A percentile compares a stretch with the other conserved stretches of the same genome.
Evolutionary conservation across 2,329 filamentous ascomycete species (phyloP).

Genomic region (Clarireedia homoeocarpa): DNA sequence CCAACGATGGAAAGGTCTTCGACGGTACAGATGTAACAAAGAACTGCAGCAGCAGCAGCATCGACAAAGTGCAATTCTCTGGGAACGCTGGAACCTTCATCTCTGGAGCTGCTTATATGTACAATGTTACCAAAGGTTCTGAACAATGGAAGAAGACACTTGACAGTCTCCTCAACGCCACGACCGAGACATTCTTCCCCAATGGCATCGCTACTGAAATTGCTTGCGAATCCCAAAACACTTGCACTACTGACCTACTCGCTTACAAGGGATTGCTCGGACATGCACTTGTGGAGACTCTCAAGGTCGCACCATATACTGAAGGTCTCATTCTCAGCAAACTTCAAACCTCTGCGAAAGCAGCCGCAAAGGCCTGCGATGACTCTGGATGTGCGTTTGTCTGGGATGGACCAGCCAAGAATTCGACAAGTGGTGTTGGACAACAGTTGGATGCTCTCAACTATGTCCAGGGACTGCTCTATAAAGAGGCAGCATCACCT

Average conservation of each 20-base stretch:
- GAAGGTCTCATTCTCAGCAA: constrained; percentile 46
- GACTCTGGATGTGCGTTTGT: constrained; percentile 58
- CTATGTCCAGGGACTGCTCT: constrained; percentile 37
- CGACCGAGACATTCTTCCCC: constrained; percentile 45
- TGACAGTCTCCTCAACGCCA: constrained; percentile 45
- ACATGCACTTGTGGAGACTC: constrained; percentile 54
- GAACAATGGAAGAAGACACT: constrained; percentile 46
- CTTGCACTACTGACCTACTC: constrained; percentile 64
- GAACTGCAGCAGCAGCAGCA: constrained; percentile 52
- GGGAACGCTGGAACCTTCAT: constrained; percentile 58
- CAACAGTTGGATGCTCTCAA: constrained; percentile 49
- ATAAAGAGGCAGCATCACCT: constrained; percentile 26
- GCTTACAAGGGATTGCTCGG: constrained; percentile 66
- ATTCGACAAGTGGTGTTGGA: constrained; percentile 26
- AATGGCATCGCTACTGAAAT: constrained; percentile 56
- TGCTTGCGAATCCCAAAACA: constrained; percentile 51
- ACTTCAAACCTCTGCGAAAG: constrained; percentile 48
- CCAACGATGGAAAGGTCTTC: constrained; percentile 52
- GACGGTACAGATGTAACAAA: constrained; percentile 49
- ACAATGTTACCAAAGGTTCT: constrained; percentile 38
- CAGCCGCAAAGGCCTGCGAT: constrained; percentile 54
- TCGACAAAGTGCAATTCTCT: constrained; percentile 57
- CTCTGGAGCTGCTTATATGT: constrained; percentile 60
- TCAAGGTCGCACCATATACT: constrained; percentile 55
- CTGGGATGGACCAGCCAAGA: constrained; percentile 51